A percentile compares a stretch with the other conserved stretches of the same genome.
phyloP scores from a whole-genome alignment of 495 filamentous ascomycete genomes.

The Astrothelium macrocarpum region DNA sequence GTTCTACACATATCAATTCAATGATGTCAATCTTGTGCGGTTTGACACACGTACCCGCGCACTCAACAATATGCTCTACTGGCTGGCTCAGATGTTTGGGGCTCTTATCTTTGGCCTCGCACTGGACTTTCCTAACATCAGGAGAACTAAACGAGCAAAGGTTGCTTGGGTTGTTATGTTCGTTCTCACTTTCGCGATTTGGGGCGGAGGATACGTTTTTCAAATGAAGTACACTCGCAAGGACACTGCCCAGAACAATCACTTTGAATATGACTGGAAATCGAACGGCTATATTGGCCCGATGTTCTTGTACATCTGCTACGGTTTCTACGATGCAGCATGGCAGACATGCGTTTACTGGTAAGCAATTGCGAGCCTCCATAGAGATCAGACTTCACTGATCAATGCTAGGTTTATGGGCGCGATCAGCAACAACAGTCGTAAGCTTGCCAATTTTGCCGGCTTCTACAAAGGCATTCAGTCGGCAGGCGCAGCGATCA shows the following conservation, averaged over 20 bases:
- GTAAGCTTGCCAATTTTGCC: slow-evolving; percentile 12
- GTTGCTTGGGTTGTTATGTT: slow-evolving; percentile 35
- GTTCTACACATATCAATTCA: slow-evolving; percentile 28
- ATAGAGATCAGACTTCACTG: background rate
- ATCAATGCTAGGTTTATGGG: background rate
- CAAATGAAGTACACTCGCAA: slow-evolving; percentile 39
- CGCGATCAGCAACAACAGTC: slow-evolving; percentile 8
- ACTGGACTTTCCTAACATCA: slow-evolving; percentile 35
- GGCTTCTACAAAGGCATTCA: slow-evolving; percentile 16
- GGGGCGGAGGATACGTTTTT: slow-evolving; percentile 46
- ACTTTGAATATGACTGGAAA: slow-evolving; percentile 36
- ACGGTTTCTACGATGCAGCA: slow-evolving; percentile 42
- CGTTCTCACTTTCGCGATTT: slow-evolving; percentile 37
- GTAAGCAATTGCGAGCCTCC: background rate
- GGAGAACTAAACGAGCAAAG: slow-evolving; percentile 36
- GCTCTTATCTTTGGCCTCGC: slow-evolving; percentile 38
- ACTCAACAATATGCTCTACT: slow-evolving; percentile 43
- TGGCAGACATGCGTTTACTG: slow-evolving; percentile 24
- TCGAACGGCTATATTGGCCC: slow-evolving; percentile 38
- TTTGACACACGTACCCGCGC: slow-evolving; percentile 32
- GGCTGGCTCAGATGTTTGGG: slow-evolving; percentile 45
- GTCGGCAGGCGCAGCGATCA: slow-evolving; percentile 11
- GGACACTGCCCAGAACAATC: slow-evolving; percentile 31
- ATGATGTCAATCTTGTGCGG: slow-evolving; percentile 19
- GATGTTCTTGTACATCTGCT: slow-evolving; percentile 48